Percentiles rank a stretch among this genome's conserved stretches.
phyloP scores from a whole-genome alignment of 306 rosid genomes.

The Rosa multiflora region DNA sequence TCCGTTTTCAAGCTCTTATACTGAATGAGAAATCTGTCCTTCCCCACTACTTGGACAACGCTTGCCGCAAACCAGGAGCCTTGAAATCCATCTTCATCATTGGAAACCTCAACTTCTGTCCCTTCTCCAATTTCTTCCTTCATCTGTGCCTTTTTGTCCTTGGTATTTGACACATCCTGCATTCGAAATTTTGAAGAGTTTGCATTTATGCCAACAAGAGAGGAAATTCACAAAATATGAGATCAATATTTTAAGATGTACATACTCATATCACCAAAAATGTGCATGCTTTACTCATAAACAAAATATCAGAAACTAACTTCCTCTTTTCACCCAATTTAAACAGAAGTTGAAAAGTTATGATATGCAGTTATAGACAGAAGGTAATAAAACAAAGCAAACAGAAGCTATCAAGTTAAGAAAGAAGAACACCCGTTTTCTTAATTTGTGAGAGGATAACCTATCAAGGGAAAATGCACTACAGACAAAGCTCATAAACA shows the following conservation, averaged over 20 bases:
- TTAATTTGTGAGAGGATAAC: not conserved
- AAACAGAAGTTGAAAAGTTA: not conserved
- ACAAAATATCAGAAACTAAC: not conserved
- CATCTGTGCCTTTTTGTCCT: slow-evolving; percentile 16
- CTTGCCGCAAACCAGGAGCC: slow-evolving; percentile 75
- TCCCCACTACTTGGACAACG: slow-evolving; percentile 31
- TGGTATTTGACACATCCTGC: slow-evolving; percentile 17
- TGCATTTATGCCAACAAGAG: not conserved
- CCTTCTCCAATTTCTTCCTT: slow-evolving; percentile 33
- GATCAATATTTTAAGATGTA: too few relatives aligned
- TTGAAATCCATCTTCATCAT: slow-evolving; percentile 66
- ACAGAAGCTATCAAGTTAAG: not conserved
- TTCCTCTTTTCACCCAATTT: not conserved
- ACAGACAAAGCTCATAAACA: not conserved
- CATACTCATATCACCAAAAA: not conserved
- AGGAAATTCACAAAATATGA: not conserved
- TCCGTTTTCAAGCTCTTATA: slow-evolving; percentile 47
- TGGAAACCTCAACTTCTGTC: slow-evolving; percentile 56
- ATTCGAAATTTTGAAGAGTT: not conserved
- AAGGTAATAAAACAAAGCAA: not conserved
- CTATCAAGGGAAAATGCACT: not conserved
- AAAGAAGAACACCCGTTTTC: not conserved
- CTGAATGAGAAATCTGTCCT: slow-evolving; percentile 38
- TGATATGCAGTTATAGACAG: not conserved
- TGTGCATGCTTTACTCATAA: not conserved